Evolutionary conservation across 169 alveolate genomes (phyloP).

Genomic region (Plasmodium chabaudi): DNA sequence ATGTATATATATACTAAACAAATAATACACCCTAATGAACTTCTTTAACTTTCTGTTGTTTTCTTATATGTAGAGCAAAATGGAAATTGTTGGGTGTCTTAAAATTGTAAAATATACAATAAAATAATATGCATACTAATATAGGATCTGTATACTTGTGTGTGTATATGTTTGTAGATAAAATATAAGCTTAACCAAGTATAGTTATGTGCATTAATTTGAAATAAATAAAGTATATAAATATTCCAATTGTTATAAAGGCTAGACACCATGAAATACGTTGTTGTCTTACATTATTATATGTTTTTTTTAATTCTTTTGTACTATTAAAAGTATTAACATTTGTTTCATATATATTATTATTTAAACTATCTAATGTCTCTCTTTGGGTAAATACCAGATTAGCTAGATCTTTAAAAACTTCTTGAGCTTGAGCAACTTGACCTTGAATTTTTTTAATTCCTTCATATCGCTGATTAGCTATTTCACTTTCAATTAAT

Average conservation of each 20-base stretch:
- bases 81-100: no score
- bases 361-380: conserved; percentile 53
- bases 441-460: conserved; percentile 75
- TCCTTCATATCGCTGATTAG: conserved; percentile 51
- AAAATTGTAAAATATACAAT: no score
- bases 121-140: no score
- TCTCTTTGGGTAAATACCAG: conserved; percentile 75
- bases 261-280: conserved; percentile 61
- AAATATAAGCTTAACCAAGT: background rate
- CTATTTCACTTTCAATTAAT: conserved; percentile 64
- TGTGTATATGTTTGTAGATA: no score
- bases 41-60: no score
- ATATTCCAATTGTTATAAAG: conserved; percentile 29
- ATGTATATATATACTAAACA: no score
- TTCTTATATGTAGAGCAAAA: no score
- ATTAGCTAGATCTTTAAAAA: conserved; percentile 69
- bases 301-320: conserved; percentile 71
- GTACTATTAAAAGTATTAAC: conserved; percentile 61
- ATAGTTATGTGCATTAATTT: conserved; percentile 48
- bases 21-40: no score
- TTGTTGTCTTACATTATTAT: conserved; percentile 64
- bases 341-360: conserved; percentile 63
- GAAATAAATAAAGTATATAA: conserved; percentile 63
- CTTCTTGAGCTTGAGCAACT: conserved; percentile 77
- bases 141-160: no score